Percentiles rank a stretch among this genome's conserved stretches.
phyloP scores from a whole-genome alignment of 495 filamentous ascomycete species.

The Rhypophila decipiens region DNA sequence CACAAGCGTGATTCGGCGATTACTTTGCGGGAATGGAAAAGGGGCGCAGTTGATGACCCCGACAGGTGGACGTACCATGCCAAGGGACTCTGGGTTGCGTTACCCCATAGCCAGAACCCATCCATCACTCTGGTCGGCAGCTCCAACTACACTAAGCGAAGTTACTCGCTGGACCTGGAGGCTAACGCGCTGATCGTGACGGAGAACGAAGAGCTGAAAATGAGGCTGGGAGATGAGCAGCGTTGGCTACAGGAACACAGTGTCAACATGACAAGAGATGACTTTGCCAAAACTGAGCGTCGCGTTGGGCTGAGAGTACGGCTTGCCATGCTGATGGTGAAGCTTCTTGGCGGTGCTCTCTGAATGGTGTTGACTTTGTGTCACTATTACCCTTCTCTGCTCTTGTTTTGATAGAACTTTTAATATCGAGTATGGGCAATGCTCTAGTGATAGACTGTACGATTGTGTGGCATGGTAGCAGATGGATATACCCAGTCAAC shows the following conservation, averaged over 20 bases:
- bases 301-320: constrained; percentile 80
- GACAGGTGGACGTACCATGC: constrained; percentile 97
- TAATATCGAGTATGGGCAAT: no score
- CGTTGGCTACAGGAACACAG: constrained; percentile 69
- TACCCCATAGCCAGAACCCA: constrained; percentile 54
- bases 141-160: constrained; percentile 93
- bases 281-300: constrained; percentile 72
- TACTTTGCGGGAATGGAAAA: constrained; percentile 81
- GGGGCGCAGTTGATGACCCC: constrained; percentile 69
- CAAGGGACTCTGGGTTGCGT: constrained; percentile 89
- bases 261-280: constrained; percentile 58
- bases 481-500: no score
- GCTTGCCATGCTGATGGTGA: constrained; percentile 84
- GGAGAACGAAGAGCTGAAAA: constrained; percentile 63
- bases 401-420: no score
- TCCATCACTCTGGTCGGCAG: constrained; percentile 80
- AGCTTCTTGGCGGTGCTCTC: constrained; percentile 63
- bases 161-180: constrained; percentile 87
- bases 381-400: no score
- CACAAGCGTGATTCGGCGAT: constrained; percentile 55
- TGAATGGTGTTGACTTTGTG: no score
- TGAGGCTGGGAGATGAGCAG: constrained; percentile 68
- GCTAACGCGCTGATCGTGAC: constrained; percentile 81
- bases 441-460: no score
- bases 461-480: no score